phyloP scores from a whole-genome alignment of 2,329 filamentous ascomycete species.

The Sporothrix globosa region DNA sequence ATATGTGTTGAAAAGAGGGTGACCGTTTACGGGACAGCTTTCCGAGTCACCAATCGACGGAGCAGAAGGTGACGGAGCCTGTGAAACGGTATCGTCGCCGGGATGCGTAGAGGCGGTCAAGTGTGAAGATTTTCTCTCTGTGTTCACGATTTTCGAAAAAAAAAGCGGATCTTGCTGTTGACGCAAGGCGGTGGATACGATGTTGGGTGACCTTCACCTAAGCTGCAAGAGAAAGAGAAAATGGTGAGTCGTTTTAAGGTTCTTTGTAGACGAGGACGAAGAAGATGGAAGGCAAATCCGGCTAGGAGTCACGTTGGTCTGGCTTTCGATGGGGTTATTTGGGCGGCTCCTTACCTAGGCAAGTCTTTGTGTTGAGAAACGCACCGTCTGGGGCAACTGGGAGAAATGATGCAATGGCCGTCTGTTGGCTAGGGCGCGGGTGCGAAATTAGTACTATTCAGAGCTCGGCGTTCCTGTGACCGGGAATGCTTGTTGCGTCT shows the following conservation, averaged over 20 bases:
- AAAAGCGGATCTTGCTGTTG: constrained; percentile 19
- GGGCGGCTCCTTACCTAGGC: constrained; percentile 19
- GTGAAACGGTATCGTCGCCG: constrained; percentile 31
- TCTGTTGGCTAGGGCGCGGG: not conserved
- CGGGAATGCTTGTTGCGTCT: constrained; percentile 31
- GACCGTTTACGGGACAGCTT: constrained; percentile 33
- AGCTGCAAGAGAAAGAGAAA: not conserved
- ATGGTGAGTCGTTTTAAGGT: constrained; percentile 18
- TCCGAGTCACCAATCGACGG: constrained; percentile 33
- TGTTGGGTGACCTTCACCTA: not conserved
- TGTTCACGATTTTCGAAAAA: constrained; percentile 20
- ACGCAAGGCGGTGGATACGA: constrained; percentile 3
- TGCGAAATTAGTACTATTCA: constrained; percentile 4
- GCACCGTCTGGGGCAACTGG: not conserved
- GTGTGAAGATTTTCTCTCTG: constrained; percentile 18
- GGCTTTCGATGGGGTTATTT: not conserved
- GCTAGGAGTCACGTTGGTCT: constrained; percentile 11
- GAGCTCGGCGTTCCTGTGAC: constrained; percentile 30
- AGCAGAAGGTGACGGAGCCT: not conserved
- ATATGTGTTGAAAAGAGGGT: constrained; percentile 32
- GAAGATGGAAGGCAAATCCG: not conserved
- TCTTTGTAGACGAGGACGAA: not conserved
- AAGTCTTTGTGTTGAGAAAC: constrained; percentile 15
- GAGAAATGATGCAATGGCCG: not conserved
- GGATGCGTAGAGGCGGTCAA: constrained; percentile 17